Conservation (phyloP, 257 asterid species). For the Parsonsia alboflavescens region DNA sequence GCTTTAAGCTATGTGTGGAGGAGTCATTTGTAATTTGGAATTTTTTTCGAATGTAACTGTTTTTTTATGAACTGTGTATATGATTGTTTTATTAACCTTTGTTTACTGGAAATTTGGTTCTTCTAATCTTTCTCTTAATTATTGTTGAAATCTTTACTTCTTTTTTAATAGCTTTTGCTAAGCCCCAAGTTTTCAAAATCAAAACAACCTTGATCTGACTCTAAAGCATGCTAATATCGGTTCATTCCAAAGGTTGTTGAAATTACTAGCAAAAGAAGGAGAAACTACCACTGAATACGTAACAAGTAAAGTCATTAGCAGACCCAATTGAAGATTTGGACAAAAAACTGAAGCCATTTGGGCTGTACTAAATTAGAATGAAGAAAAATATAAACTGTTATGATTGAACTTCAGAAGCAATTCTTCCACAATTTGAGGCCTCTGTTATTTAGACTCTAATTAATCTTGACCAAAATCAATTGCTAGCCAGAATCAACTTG, state of each 20-base stretch:
- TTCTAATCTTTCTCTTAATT: background rate
- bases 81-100: too few relatives aligned
- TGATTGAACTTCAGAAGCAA: background rate
- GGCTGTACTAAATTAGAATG: background rate
- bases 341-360: slow-evolving; percentile 24
- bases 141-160: slow-evolving; percentile 1
- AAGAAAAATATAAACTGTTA: background rate
- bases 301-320: slow-evolving; percentile 6
- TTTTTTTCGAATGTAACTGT: too few relatives aligned
- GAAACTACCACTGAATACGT: slow-evolving; percentile 13
- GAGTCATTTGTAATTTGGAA: too few relatives aligned
- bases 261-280: slow-evolving; percentile 21
- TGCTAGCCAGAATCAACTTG: too few relatives aligned
- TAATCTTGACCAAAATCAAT: too few relatives aligned
- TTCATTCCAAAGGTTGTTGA: too few relatives aligned
- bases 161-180: slow-evolving; percentile 4
- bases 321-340: slow-evolving; percentile 9
- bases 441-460: too few relatives aligned
- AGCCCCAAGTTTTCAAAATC: background rate
- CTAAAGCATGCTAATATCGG: background rate
- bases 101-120: too few relatives aligned
- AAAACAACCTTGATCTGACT: background rate
- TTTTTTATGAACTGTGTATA: too few relatives aligned
- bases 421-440: too few relatives aligned
- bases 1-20: too few relatives aligned